Evolutionary conservation across 75 land plant species (phyloP), one percentile per base, ranked within the genome.

Genomic region (Ceratopteris richardii): DNA sequence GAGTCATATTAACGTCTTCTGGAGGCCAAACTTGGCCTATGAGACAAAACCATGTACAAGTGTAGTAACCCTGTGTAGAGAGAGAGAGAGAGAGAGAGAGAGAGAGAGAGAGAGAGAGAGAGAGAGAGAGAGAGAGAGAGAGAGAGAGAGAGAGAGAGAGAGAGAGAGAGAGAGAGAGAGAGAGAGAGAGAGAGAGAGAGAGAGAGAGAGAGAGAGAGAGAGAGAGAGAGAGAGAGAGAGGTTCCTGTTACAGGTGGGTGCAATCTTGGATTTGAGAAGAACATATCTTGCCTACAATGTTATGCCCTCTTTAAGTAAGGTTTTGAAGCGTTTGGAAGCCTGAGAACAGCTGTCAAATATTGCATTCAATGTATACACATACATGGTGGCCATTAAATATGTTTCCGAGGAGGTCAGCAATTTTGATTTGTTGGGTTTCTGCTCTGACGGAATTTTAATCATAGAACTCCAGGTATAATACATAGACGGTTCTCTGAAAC

Each of bases 281-380:
- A 91, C 99, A n/a, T 95, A 83, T 60, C 82, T 90, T 71, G 99
- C 99, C 42, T 95, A 95, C 56, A 81, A 90, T 64, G 96, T 89
- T 29, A 95, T 95, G 99, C 99, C 96, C 44, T 66, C 67, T n/a
- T 74, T 92, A 31, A 88, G 78, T 69, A 85, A 82, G 61, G 94
- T 86, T 52, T 58, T 92, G 48, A 82, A 69, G 74, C 80, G 89
- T 3, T 23, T 52, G 24, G 54, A 52, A 23, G 54, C 54, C 9
- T 48, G 18, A 48, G 19, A 48, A 48, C 14, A 40, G 13, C 14
- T 10, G 42, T 40, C 42, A n/a, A n/a, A n/a, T n/a, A n/a, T n/a
- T n/a, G n/a, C n/a, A n/a, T n/a, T n/a, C n/a, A n/a, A n/a, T n/a
- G n/a, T n/a, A n/a, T n/a, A n/a, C n/a, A n/a, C n/a, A n/a, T n/a